Percentiles rank a stretch among this genome's conserved stretches.
Conservation (phyloP, 2,329 filamentous ascomycete genomes). For the Penicillium verrucosum region DNA sequence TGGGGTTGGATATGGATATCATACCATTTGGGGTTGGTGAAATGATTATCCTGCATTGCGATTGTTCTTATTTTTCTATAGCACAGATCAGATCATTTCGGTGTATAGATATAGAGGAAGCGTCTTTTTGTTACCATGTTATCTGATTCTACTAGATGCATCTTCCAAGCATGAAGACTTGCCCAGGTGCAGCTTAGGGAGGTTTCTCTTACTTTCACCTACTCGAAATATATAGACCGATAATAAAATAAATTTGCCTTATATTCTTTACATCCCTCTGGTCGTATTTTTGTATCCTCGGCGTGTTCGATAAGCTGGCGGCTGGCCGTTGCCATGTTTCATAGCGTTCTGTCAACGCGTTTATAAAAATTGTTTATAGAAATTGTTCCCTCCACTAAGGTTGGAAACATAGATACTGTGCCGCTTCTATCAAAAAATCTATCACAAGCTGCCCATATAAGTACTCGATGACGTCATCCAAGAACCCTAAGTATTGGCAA, state of each 20-base stretch:
- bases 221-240: background rate
- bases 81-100: background rate
- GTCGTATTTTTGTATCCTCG: too few species aligned
- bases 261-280: too few species aligned
- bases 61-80: background rate
- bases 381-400: constrained; percentile 91
- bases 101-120: background rate
- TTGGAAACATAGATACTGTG: constrained; percentile 69
- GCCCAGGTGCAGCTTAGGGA: background rate
- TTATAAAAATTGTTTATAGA: constrained; percentile 89
- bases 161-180: background rate
- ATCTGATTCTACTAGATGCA: background rate
- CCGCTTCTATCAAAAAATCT: constrained; percentile 92
- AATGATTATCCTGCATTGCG: constrained; percentile 1
- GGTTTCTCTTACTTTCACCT: background rate
- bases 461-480: constrained; percentile 3
- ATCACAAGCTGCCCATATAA: constrained; percentile 53
- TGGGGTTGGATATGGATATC: background rate
- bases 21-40: background rate
- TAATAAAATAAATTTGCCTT: background rate
- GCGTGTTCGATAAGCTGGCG: constrained; percentile 20
- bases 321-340: constrained; percentile 69
- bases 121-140: background rate
- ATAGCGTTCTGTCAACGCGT: constrained; percentile 68
- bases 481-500: constrained; percentile 7